Base-by-base conservation (phyloP, 164 flowering plant genomes). In the Taxillus chinensis region DNA sequence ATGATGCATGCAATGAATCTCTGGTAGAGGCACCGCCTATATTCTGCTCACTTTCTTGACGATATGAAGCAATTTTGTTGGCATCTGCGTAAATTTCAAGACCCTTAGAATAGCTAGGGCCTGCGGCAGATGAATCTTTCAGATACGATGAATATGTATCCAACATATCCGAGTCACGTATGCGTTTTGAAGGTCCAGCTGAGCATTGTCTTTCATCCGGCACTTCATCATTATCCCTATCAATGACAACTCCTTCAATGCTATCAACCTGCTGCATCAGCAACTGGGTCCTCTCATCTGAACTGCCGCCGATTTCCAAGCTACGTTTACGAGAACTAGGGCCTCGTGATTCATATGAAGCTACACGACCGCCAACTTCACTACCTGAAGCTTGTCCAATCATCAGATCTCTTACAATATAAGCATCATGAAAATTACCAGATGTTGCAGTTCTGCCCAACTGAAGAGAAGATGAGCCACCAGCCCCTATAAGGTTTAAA, bases 291-390 rank as follows among this genome's bases (percentile, higher is more conserved):
- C 90, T 83, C 64, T 85, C 87, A 73, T 79, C 91, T 7, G 98
- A 84, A 72, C 97, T 90, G 60, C 92, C 98, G 72, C 90, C 98
- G 71, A 74, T 82, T 57, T 87, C 98, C 61, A 89, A 65, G 70
- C 82, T 83, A 57, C 96, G 77, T 62, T 90, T 90, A 39, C 90
- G 84, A 62, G 90, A 71, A 71, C 90, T 84, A 17, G 99, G 99
- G 45, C 97, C 97, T 15, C 90, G 77, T 57, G 99, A 95, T 73
- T 95, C 99, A 80, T 79, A 90, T 51, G 99, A 95, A 62, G 97
- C 86, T 57, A 97, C 99, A 74, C 90, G 95, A 73, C 85, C 97
- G 73, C 99, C 99, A 73, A 87, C 90, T 74, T 93, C 99, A 79
- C 99, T 95, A 40, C 92, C 81, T 38, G 97, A 61, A 64, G 97